Base-by-base conservation (phyloP, 1,284 basidiomycete species). In the Microbotryum saponariae region DNA sequence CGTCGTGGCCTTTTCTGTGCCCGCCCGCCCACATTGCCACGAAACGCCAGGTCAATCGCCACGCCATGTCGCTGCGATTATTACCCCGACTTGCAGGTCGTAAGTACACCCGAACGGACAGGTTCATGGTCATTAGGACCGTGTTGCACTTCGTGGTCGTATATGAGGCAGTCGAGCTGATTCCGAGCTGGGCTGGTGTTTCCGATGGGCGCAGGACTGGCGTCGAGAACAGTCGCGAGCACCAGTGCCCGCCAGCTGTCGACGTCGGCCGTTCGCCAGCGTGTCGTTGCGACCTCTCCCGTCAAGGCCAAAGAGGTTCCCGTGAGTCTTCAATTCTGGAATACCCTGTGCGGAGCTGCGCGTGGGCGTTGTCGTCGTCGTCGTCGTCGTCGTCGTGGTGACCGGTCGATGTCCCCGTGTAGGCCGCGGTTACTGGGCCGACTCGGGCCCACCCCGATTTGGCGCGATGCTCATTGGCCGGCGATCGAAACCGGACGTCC, bases 261-360 rank as follows among this genome's bases (percentile, higher is more conserved):
- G 14, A 63, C 63, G 25, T 63, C 67, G n/a, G 58, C 67, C 21
- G 49, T 54, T 4, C 46, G 56, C 45, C 29, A 49, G 10, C 53
- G 63, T 6, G 63, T 69, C 27, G 58, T 69, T 51, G 58, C 64
- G 3, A 60, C 67, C 10, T 50, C 37, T 18, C 67, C 67, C 42
- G 67, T 69, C 33, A 58, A 56, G 47, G 67, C 67, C 18, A 69
- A 64, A 57, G 67, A 69, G 54, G 67, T 69, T 6, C 67, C 67
- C 50, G 67, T 69, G 23, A 56, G 67, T 61, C 37, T 7, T 2
- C 3, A 5, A 5, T 6, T 21, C n/a, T 6, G 4, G n/a, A 2
- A 10, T 27, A 2, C 25, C 23, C 6, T 20, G 27, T 50, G 21
- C 21, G 48, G 21, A 27, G 21, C 12, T 50, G 25, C 25, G 25